These are phyloP conservation scores for Incumbomyces delicatus DNA, from an alignment of 2,329 filamentous ascomycete genomes.

Conservation along the genomic window DNA sequence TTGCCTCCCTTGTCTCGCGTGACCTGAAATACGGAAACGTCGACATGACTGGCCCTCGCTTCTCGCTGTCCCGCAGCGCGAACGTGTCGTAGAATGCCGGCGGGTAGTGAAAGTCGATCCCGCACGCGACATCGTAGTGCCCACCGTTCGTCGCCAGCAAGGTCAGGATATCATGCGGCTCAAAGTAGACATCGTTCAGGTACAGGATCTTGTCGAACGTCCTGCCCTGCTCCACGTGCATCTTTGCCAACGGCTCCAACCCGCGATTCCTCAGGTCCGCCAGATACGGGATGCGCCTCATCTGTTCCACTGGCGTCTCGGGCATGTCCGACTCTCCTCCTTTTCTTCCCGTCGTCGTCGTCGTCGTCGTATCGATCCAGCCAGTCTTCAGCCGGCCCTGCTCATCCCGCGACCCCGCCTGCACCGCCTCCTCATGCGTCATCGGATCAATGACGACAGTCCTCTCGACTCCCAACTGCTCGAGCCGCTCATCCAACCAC, in stretches of 20 bases:
- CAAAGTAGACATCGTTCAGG: slow-evolving; percentile 41
- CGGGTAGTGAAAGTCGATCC: slow-evolving; percentile 53
- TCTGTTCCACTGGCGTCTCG: slow-evolving; percentile 41
- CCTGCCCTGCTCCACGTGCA: slow-evolving; percentile 41
- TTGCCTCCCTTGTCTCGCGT: slow-evolving; percentile 40
- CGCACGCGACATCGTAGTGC: slow-evolving; percentile 58
- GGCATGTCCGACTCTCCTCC: slow-evolving; percentile 10
- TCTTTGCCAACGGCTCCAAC: slow-evolving; percentile 46
- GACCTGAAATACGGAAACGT: slow-evolving; percentile 57
- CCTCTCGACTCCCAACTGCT: slow-evolving; percentile 42
- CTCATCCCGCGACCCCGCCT: slow-evolving; percentile 32
- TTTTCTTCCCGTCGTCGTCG: too few relatives aligned
- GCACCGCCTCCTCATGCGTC: slow-evolving; percentile 50
- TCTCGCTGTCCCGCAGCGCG: slow-evolving; percentile 57
- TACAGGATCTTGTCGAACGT: slow-evolving; percentile 51
- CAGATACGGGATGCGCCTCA: slow-evolving; percentile 60
- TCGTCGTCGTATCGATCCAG: slow-evolving; percentile 60
- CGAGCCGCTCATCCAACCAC: slow-evolving; percentile 42
- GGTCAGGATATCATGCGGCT: slow-evolving; percentile 44
- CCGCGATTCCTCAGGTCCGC: slow-evolving; percentile 54
- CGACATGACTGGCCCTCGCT: slow-evolving; percentile 52
- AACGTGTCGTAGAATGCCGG: slow-evolving; percentile 66
- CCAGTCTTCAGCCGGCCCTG: slow-evolving; percentile 35
- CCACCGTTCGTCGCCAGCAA: slow-evolving; percentile 50
- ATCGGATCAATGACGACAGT: slow-evolving; percentile 49